Conservation (phyloP, 495 filamentous ascomycete genomes). For the Penicillium manginii region DNA sequence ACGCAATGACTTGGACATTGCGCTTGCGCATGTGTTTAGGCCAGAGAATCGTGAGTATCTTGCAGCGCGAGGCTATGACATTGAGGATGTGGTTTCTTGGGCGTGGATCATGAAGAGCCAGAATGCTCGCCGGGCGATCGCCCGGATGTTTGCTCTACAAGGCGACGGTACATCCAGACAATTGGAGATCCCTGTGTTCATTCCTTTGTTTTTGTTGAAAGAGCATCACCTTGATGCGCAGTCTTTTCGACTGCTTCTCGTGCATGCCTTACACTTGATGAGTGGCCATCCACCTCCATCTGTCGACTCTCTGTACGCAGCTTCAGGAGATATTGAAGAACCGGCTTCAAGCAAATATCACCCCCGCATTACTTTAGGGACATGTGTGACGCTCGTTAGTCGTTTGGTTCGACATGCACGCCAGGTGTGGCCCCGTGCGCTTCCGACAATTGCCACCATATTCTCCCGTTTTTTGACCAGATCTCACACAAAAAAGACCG, state of each 20-base stretch:
- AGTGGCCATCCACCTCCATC: constrained; percentile 33
- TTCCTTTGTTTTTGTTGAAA: constrained; percentile 55
- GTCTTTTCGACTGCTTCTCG: constrained; percentile 49
- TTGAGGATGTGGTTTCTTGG: constrained; percentile 60
- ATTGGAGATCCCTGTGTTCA: constrained; percentile 46
- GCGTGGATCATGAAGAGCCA: constrained; percentile 57
- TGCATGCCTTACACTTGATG: constrained; percentile 45
- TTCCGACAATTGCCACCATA: constrained; percentile 50
- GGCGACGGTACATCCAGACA: constrained; percentile 20
- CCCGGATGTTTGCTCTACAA: constrained; percentile 45
- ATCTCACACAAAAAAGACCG: constrained; percentile 7
- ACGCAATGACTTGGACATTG: constrained; percentile 23
- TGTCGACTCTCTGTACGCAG: not conserved
- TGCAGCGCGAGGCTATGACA: constrained; percentile 37
- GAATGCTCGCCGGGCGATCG: constrained; percentile 42
- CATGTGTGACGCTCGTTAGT: constrained; percentile 41
- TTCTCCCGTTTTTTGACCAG: constrained; percentile 39
- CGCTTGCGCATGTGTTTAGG: constrained; percentile 43
- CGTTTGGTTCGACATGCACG: constrained; percentile 65
- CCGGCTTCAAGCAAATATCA: constrained; percentile 12
- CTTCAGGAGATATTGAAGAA: not conserved
- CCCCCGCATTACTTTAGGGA: constrained; percentile 30
- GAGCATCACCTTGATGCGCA: constrained; percentile 41
- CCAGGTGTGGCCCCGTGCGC: constrained; percentile 57
- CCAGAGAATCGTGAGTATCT: constrained; percentile 37